phyloP scores from a whole-genome alignment of 164 flowering plant genomes.

The Aristolochia fimbriata region DNA sequence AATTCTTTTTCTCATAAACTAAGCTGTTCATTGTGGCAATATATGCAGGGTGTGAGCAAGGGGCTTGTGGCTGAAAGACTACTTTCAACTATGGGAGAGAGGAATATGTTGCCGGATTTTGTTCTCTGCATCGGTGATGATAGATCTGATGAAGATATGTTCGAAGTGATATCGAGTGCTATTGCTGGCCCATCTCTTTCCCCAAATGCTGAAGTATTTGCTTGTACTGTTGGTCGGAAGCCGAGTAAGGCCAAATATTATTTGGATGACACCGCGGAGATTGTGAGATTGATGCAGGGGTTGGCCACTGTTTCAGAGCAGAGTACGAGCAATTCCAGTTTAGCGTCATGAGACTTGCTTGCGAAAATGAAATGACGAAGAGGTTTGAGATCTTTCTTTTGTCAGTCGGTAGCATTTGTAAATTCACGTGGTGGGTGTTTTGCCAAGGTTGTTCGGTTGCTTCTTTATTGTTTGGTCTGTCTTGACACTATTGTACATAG shows the following conservation, averaged over 20 bases:
- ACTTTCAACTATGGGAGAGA: conserved; percentile 41
- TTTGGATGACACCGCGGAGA: conserved; percentile 56
- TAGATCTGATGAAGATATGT: conserved; percentile 76
- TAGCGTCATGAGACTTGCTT: not conserved
- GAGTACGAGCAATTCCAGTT: conserved; percentile 3
- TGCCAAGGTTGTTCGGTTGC: too few species aligned
- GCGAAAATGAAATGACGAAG: too few species aligned
- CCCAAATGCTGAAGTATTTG: conserved; percentile 52
- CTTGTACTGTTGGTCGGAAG: conserved; percentile 57
- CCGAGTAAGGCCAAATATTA: conserved; percentile 75
- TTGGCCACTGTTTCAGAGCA: conserved; percentile 54
- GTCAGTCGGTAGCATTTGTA: too few species aligned
- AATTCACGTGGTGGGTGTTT: too few species aligned
- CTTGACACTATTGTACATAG: too few species aligned
- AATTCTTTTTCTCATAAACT: not conserved
- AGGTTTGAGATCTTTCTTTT: not conserved
- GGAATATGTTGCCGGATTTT: conserved; percentile 44
- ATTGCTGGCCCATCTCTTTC: conserved; percentile 36
- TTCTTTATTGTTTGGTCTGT: too few species aligned
- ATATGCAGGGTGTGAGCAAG: conserved; percentile 81
- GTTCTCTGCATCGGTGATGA: conserved; percentile 81
- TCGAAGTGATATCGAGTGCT: conserved; percentile 52
- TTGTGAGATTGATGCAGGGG: conserved; percentile 54
- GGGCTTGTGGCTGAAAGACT: conserved; percentile 56
- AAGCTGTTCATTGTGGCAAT: not conserved